These are phyloP conservation scores for Penicillium herquei DNA, from an alignment of 495 filamentous ascomycete genomes.

Conservation along the genomic window DNA sequence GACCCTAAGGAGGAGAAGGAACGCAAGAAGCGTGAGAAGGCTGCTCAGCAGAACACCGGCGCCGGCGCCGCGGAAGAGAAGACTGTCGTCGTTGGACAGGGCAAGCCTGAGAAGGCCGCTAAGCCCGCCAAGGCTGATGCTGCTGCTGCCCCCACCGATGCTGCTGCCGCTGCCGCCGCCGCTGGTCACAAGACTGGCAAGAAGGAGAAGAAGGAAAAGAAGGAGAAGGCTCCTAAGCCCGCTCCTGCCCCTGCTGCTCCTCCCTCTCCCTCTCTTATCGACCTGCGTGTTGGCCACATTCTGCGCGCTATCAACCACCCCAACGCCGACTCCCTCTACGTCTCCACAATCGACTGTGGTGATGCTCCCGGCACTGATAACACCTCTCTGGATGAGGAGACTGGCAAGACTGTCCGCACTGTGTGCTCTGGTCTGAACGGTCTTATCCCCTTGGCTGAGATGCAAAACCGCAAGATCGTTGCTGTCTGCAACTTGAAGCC, in stretches of 20 bases:
- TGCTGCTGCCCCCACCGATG: constrained; percentile 33
- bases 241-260: constrained; percentile 64
- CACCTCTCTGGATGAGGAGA: constrained; percentile 70
- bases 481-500: constrained; percentile 97
- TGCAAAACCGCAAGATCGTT: constrained; percentile 94
- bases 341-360: constrained; percentile 95
- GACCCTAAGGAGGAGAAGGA: constrained; percentile 89
- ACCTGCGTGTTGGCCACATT: constrained; percentile 95
- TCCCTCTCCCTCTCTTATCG: constrained; percentile 81
- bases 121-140: constrained; percentile 37
- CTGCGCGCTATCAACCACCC: constrained; percentile 92
- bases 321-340: constrained; percentile 92
- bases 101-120: constrained; percentile 47
- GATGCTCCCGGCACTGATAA: constrained; percentile 84
- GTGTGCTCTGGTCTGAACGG: constrained; percentile 97
- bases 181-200: constrained; percentile 42
- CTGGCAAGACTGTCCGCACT: constrained; percentile 84
- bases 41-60: constrained; percentile 48
- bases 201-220: constrained; percentile 82
- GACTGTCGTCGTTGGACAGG: constrained; percentile 41
- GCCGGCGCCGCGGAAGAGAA: constrained; percentile 40
- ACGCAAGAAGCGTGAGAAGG: constrained; percentile 83
- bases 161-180: constrained; percentile 40
- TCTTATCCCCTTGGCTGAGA: constrained; percentile 84
- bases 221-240: constrained; percentile 69